A percentile compares a stretch with the other conserved stretches of the same genome.
phyloP scores from a whole-genome alignment of 2,329 filamentous ascomycete genomes.

The Stemphylium beticola region DNA sequence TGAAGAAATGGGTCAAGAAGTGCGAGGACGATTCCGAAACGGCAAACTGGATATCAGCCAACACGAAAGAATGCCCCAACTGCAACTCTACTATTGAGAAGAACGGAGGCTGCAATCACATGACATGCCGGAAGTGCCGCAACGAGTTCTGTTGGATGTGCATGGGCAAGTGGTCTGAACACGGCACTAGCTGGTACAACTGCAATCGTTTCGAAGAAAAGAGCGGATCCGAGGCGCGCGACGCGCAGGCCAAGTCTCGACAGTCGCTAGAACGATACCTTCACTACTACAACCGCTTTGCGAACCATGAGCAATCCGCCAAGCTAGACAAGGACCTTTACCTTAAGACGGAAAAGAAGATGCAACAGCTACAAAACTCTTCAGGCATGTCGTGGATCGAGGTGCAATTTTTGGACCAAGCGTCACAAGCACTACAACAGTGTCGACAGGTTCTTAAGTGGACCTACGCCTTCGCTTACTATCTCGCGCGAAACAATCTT shows the following conservation, averaged over 20 bases:
- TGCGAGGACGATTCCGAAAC: constrained; percentile 98
- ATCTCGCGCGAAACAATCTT: constrained; percentile 92
- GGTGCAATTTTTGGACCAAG: constrained; percentile 93
- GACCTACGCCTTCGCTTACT: constrained; percentile 99
- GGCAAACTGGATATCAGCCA: constrained; percentile 98
- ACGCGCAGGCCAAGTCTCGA: constrained; percentile 88
- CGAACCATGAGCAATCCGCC: constrained; percentile 97
- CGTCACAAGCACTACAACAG: constrained; percentile 90
- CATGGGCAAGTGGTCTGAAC: constrained; percentile 98
- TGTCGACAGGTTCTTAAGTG: constrained; percentile 99
- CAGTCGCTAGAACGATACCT: constrained; percentile 94
- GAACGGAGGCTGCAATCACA: constrained; percentile 97
- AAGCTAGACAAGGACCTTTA: constrained; percentile 96
- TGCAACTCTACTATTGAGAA: constrained; percentile 98
- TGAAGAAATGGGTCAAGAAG: constrained; percentile 97
- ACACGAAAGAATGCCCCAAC: constrained; percentile 97
- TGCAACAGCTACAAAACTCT: constrained; percentile 91
- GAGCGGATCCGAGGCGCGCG: constrained; percentile 86
- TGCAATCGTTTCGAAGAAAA: constrained; percentile 98
- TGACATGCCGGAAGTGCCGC: constrained; percentile 95
- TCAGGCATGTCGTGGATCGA: constrained; percentile 99
- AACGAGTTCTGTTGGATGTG: constrained; percentile 99
- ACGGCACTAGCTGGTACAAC: constrained; percentile 99
- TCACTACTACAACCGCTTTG: constrained; percentile 98
- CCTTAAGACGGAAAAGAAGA: constrained; percentile 97